Percentiles rank a stretch among this genome's conserved stretches.
Evolutionary conservation across 164 flowering plant species (phyloP).

Genomic region (Aristolochia californica): DNA sequence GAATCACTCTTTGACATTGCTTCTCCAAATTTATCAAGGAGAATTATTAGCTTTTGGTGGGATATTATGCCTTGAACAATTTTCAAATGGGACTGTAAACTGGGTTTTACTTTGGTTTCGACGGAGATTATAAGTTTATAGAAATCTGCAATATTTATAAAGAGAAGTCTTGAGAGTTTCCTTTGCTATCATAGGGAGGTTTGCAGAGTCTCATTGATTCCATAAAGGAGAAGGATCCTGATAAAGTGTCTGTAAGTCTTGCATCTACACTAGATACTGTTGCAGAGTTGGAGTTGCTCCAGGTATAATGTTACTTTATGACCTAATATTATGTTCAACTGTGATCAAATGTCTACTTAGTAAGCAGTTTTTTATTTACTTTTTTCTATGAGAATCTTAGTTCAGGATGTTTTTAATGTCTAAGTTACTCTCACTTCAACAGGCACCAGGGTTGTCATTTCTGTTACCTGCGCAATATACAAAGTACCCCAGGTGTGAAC

Average conservation of each 20-base stretch:
- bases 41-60: too few species aligned
- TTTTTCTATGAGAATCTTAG: not conserved
- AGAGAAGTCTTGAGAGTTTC: not conserved
- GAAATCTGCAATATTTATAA: too few species aligned
- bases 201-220: conserved; percentile 49
- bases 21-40: too few species aligned
- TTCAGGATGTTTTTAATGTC: not conserved
- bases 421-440: conserved; percentile 14
- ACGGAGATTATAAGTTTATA: not conserved
- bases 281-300: conserved; percentile 77
- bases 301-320: conserved; percentile 32
- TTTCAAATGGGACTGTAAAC: not conserved
- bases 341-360: not conserved
- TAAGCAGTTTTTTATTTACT: not conserved
- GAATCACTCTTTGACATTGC: too few species aligned
- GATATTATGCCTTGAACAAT: too few species aligned
- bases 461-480: conserved; percentile 75
- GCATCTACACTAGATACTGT: conserved; percentile 73
- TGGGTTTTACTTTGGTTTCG: not conserved
- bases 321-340: too few species aligned
- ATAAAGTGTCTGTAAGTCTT: conserved; percentile 73
- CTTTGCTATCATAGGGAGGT: conserved; percentile 50
- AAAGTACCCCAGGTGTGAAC: conserved; percentile 67
- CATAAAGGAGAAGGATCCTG: conserved; percentile 79
- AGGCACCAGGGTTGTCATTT: conserved; percentile 98